Evolutionary conservation across 1,284 basidiomycete genomes (phyloP), one percentile per base, ranked within the genome.

Genomic region (Cryptococcus depauperatus): DNA sequence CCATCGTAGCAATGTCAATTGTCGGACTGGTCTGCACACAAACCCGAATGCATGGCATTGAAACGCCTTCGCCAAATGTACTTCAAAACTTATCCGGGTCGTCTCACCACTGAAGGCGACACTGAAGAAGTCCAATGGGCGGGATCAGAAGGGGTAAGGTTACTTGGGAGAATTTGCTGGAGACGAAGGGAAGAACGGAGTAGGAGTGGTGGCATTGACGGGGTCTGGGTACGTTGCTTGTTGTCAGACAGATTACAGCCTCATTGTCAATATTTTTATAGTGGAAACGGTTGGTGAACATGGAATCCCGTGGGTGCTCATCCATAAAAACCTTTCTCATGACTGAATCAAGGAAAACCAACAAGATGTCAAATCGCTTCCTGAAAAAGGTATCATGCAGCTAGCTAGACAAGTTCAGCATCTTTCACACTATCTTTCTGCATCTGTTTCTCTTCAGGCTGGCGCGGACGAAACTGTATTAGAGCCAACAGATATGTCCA

Each of bases 81-180:
- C 45, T 52, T 32, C 41, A 42, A 18, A 44, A 51, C 22, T 28
- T 51, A 28, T 42, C 49, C 46, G n/a, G 16, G 46, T 41, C 27
- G 52, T 41, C 14, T 38, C 52, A n/a, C 42, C 44, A 30, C 61
- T 74, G 5, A 64, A 58, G 57, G 60, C 83, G 26, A 85, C 85
- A n/a, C 29, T 10, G n/a, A n/a, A n/a, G n/a, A n/a, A n/a, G 4
- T 79, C 76, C 29, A 85, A 86, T 49, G 44, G 44, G 37, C 42
- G 22, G 47, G 50, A 7, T 30, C 37, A 6, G 59, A 68, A 52
- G 82, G 82, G 0, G 75, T 89, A 13, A 71, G 90, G 43, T 84
- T 80, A 51, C 66, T 90, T n/a, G 85, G 78, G 0, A 76, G 87
- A 26, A 74, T 89, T 18, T 62, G 87, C 33, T 88, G 84, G 84